Evolutionary conservation across 306 rosid genomes (phyloP).

Genomic region (Glycine soja): DNA sequence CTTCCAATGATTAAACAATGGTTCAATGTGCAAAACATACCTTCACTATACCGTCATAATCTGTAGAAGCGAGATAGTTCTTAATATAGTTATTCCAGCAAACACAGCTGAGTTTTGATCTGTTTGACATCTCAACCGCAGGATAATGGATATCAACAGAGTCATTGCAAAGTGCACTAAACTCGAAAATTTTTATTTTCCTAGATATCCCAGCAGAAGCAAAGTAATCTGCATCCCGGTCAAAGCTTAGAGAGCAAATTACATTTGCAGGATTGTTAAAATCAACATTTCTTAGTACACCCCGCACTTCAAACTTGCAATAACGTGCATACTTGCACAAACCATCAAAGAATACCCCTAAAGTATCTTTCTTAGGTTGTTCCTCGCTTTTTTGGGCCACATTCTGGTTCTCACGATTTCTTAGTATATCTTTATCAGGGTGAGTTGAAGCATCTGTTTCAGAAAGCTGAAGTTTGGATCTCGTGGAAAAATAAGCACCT

Average conservation of each 20-base stretch:
- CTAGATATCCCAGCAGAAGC: slow-evolving; percentile 95
- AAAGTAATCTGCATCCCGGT: slow-evolving; percentile 89
- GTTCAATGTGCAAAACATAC: slow-evolving; percentile 56
- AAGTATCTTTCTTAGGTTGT: slow-evolving; percentile 54
- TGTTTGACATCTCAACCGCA: slow-evolving; percentile 80
- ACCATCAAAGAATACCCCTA: slow-evolving; percentile 86
- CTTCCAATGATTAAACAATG: slow-evolving; percentile 36
- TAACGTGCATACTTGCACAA: slow-evolving; percentile 92
- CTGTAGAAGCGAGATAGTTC: slow-evolving; percentile 95
- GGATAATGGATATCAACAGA: slow-evolving; percentile 93
- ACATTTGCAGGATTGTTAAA: slow-evolving; percentile 76
- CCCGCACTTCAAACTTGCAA: slow-evolving; percentile 85
- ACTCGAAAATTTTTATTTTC: slow-evolving; percentile 87
- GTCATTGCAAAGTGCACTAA: slow-evolving; percentile 72
- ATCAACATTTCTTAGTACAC: slow-evolving; percentile 83
- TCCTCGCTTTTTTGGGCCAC: slow-evolving; percentile 56
- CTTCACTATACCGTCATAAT: slow-evolving; percentile 90
- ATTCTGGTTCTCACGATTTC: slow-evolving; percentile 64
- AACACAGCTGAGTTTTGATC: slow-evolving; percentile 85
- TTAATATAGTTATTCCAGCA: slow-evolving; percentile 94
- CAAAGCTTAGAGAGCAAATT: slow-evolving; percentile 91
- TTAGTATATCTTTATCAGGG: slow-evolving; percentile 61
- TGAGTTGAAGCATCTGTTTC: slow-evolving; percentile 61
- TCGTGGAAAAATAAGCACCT: slow-evolving; percentile 84
- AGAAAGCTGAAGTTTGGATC: slow-evolving; percentile 72